These are phyloP conservation scores for Blastobotrys ciferrii DNA, from an alignment of 1,139 yeast genomes.

Conservation along the genomic window DNA sequence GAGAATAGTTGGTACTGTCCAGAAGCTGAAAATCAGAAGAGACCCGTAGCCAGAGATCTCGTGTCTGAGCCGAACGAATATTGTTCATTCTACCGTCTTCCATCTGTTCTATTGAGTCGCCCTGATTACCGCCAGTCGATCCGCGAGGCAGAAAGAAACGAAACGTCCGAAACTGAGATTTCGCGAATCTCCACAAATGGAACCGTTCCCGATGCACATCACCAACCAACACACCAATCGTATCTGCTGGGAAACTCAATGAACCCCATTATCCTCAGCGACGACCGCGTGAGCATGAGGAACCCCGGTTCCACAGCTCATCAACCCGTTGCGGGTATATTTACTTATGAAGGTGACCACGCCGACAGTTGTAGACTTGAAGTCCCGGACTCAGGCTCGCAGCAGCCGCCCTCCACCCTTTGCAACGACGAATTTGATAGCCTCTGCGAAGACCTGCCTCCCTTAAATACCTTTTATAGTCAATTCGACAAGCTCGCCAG, in stretches of 20 bases:
- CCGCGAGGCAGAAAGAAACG: slow-evolving; percentile 7
- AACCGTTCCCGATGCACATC: slow-evolving; percentile 1
- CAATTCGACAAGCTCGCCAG: background rate
- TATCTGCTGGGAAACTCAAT: background rate
- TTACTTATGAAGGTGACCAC: background rate
- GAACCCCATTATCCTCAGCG: background rate
- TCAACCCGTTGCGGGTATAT: background rate
- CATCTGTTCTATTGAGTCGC: background rate
- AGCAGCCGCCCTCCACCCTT: background rate
- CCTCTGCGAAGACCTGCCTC: background rate
- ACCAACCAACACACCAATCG: background rate
- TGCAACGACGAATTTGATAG: slow-evolving; percentile 6
- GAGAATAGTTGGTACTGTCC: slow-evolving; percentile 7
- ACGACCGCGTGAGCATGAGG: background rate
- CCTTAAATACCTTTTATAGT: background rate
- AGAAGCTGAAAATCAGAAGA: slow-evolving; percentile 5
- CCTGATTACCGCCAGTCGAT: background rate
- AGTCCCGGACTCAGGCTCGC: background rate
- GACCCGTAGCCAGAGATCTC: slow-evolving; percentile 8
- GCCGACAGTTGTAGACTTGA: background rate
- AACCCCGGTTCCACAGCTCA: background rate
- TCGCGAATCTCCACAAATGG: background rate
- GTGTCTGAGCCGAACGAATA: slow-evolving; percentile 4
- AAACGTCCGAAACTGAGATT: background rate
- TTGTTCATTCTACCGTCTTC: slow-evolving; percentile 15